Base-by-base conservation (phyloP, 257 asterid species). In the Eucommia ulmoides region DNA sequence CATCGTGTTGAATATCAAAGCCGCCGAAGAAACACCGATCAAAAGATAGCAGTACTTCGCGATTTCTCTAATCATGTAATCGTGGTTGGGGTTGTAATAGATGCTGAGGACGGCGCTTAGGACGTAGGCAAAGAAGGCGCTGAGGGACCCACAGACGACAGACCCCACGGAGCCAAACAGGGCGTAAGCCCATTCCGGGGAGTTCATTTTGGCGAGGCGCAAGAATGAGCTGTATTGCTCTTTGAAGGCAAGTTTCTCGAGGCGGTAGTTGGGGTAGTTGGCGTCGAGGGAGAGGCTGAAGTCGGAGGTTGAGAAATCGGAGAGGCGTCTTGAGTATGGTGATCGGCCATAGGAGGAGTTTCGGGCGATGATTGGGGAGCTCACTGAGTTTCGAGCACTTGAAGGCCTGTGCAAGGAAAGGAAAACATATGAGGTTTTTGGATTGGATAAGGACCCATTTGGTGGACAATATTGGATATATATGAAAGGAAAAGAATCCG, bases 261-360 rank as follows among this genome's bases (percentile, higher is more conserved):
- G 78, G 10, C 88, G 76, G 49, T 80, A 80, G 57, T 60, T 82
- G 7, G 94, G 73, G 41, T 83, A 83, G 1, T 79, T 65, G 16
- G 71, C 81, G 45, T 87, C 97, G 2, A 78, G 60, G 5, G 94
- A 76, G 67, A 83, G 82, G 67, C 87, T 87, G 47, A 87, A 78
- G 74, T 87, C 97, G 1, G 91, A 87, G 25, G 93, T 87, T 24
- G 97, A 87, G 82, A 87, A 87, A 65, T 87, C 97, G 2, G 93
- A 83, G 19, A 87, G 41, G 47, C 94, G 67, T 55, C 97, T 71
- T 12, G 97, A 87, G 74, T 87, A 87, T 0, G 97, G 97, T 7
- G 94, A 87, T 48, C 94, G 77, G 1, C 91, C 83, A 1, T 87
- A 87, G 0, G 97, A 87, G 23, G 97, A 87, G 58, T 87, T 87